Base-by-base conservation (phyloP, 805 yeast genomes). In the Yarrowia phangngaensis region DNA sequence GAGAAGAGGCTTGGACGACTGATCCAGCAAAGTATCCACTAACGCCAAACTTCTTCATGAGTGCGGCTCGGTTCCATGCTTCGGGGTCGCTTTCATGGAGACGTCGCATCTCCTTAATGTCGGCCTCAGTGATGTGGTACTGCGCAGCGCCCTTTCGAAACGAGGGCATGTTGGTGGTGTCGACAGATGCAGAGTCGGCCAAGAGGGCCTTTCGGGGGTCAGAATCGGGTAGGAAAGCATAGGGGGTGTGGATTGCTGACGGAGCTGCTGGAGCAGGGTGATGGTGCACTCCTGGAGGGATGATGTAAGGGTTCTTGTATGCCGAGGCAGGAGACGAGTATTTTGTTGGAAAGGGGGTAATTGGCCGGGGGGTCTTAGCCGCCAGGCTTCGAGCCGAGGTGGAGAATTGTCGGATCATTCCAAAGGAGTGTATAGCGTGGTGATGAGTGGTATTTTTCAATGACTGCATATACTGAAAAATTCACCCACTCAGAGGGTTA, bases 221-320 rank as follows among this genome's bases (percentile, higher is more conserved):
- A 31, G 63, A 65, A 5, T 66, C 55, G 8, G 92, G 87, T 51
- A 85, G 63, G 61, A 85, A 85, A 2, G 80, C 78, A 46, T 71
- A 71, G 13, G 95, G 94, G 2, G 92, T 80, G 61, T 68, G 74
- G 64, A 53, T 64, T 51, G 63, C 76, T 9, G 74, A 65, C 20
- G 81, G 71, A 11, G 83, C 74, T 3, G 89, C 75, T 17, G 87
- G 88, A 31, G 86, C 74, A 14, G 80, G 80, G 54, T 75, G 71
- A 58, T 69, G 70, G 30, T 78, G 75, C 20, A 84, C 65, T 4
- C 90, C 90, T 17, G 72, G 68, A 1, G 80, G 76, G 14, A 74
- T 67, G 46, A 69, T 62, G 52, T 76, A 75, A 55, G 75, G 74
- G 63, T 82, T 78, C 60, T 81, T 84, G 57, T 72, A 75, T 7